Evolutionary conservation across 2,329 filamentous ascomycete genomes (phyloP), one percentile per base, ranked within the genome.

Genomic region (Hymenoscyphus repandus): DNA sequence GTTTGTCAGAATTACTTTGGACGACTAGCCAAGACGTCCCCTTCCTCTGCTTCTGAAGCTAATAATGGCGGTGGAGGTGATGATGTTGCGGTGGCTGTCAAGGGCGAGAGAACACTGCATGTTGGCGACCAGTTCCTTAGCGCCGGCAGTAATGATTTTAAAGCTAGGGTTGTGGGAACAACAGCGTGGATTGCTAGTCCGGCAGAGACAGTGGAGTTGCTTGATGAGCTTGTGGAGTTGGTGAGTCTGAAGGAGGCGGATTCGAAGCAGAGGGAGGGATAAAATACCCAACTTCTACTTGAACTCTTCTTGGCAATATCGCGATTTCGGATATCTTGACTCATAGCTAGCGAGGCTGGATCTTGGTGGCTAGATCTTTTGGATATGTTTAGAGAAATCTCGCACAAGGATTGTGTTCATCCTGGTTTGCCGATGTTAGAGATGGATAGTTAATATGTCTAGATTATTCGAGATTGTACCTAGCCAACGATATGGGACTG

Each of bases 161-260:
- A 96, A 74, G 88, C 92, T 6, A 78, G 92, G 30, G 80, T 90
- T 62, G 91, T 95, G 17, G 93, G 89, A 32, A 96, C 92, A 1
- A 97, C 93, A 18, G 91, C 92, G 1, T 99, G 93, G 93, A 95
- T 99, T 59, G 92, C 93, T 1, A 96, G 82, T 65, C 93, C 93
- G 0, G 76, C 79, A 0, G 93, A 99, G 75, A 99, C 93, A 30
- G 89, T 96, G 36, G 83, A 88, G 60, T 70, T 97, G 62, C 71
- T 99, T 54, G 90, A 96, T 63, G 93, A 97, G 73, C 73, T 96
- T 65, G 76, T 76, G 0, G 76, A 74, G 45, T 64, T 88, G 48
- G 62, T 66, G 37, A 32, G 22, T 27, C 1, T 17, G 20, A 45
- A 37, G 22, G 38, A 49, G 11, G 27, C 9, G 27, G 44, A 37